These are phyloP conservation scores for Cystofilobasidium macerans DNA, from an alignment of 768 basidiomycete species.

Conservation along the genomic window DNA sequence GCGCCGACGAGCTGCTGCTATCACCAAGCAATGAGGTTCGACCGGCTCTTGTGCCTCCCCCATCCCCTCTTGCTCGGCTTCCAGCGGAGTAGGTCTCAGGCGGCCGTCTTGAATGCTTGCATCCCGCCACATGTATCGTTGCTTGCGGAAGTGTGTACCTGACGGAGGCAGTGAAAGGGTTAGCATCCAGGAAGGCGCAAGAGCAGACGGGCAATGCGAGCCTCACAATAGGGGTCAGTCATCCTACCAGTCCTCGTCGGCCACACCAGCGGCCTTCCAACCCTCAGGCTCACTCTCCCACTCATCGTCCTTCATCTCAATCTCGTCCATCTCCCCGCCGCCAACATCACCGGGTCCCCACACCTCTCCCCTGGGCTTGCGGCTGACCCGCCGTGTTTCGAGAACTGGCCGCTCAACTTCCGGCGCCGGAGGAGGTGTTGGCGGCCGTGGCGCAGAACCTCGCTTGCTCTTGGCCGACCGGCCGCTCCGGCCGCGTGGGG, in stretches of 20 bases:
- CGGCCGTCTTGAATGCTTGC: too few species aligned
- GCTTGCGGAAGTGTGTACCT: too few species aligned
- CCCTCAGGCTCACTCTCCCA: constrained; percentile 24
- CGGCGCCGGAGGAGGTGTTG: not conserved
- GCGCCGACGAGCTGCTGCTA: too few species aligned
- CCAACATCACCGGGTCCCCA: constrained; percentile 16
- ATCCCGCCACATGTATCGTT: too few species aligned
- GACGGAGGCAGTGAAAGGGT: too few species aligned
- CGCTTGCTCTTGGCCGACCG: constrained; percentile 11
- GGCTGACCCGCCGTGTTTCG: not conserved
- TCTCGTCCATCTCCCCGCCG: constrained; percentile 3
- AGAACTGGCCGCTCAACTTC: not conserved
- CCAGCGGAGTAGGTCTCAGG: too few species aligned
- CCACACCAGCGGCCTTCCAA: constrained; percentile 16
- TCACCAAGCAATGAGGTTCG: too few species aligned
- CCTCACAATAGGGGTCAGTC: too few species aligned
- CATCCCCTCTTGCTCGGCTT: too few species aligned
- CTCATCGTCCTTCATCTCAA: constrained; percentile 19
- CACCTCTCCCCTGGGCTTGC: constrained; percentile 3
- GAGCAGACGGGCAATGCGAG: too few species aligned
- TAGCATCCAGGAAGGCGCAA: too few species aligned
- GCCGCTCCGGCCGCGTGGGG: not conserved
- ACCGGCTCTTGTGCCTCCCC: too few species aligned
- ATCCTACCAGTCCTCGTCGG: constrained; percentile 20
- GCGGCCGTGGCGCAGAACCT: not conserved